A percentile compares a stretch with the other conserved stretches of the same genome.
phyloP scores from a whole-genome alignment of 306 rosid species.

The Alnus glutinosa region DNA sequence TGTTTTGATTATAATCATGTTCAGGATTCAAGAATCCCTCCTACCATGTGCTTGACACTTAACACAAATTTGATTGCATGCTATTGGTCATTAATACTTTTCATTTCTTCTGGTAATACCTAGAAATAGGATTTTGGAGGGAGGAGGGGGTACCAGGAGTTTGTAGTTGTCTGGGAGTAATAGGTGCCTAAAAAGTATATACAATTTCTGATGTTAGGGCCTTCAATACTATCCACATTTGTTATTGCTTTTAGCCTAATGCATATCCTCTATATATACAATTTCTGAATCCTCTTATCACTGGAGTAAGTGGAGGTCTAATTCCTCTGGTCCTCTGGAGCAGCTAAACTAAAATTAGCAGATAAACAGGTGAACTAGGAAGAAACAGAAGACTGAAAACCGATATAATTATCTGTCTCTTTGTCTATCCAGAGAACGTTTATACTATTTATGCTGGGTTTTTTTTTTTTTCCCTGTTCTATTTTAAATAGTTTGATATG shows the following conservation, averaged over 20 bases:
- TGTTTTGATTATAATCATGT: neutral
- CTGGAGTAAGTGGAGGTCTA: neutral
- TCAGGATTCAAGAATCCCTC: neutral
- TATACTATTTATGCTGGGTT: neutral
- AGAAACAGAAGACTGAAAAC: neutral
- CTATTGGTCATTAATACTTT: constrained; percentile 5
- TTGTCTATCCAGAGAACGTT: constrained; percentile 8
- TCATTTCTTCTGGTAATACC: neutral
- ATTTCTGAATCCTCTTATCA: neutral
- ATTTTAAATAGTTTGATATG: constrained; percentile 14
- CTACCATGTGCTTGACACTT: neutral
- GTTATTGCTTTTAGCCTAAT: neutral
- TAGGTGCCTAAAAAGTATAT: neutral
- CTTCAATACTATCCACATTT: neutral
- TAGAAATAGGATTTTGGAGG: neutral
- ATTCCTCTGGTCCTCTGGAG: neutral
- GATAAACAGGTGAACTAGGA: neutral
- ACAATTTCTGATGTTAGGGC: neutral
- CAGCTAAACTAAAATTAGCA: neutral
- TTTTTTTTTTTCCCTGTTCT: neutral
- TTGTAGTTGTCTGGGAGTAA: neutral
- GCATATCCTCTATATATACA: neutral
- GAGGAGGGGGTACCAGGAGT: constrained; percentile 8
- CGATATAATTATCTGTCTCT: neutral
- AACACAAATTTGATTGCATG: constrained; percentile 1